Conservation (phyloP, 1,139 yeast genomes). For the Saccharomyces pastorianus region DNA sequence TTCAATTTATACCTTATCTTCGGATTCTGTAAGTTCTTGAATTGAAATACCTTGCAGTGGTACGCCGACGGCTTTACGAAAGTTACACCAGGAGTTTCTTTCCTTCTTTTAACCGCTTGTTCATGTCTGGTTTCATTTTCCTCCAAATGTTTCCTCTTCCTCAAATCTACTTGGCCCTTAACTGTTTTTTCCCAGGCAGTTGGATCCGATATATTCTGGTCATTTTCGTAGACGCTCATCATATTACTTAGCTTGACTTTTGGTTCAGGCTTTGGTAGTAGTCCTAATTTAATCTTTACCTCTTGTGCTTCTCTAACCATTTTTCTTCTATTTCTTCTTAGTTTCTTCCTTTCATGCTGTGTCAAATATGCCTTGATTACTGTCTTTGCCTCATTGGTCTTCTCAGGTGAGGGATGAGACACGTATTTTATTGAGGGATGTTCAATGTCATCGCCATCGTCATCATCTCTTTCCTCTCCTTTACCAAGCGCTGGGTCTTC, state of each 20-base stretch:
- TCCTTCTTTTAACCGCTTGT: slow-evolving; percentile 16
- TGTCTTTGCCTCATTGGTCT: slow-evolving; percentile 47
- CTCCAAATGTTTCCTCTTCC: slow-evolving; percentile 53
- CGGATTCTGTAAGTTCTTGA: slow-evolving; percentile 50
- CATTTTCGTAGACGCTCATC: slow-evolving; percentile 69
- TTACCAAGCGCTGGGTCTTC: slow-evolving; percentile 10
- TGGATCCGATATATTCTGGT: slow-evolving; percentile 85
- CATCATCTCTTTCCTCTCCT: slow-evolving; percentile 18
- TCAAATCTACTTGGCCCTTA: slow-evolving; percentile 54
- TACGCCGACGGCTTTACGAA: slow-evolving; percentile 2
- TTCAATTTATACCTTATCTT: slow-evolving; percentile 68
- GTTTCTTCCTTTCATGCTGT: slow-evolving; percentile 65
- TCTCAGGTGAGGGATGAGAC: slow-evolving; percentile 72
- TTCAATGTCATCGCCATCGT: slow-evolving; percentile 14
- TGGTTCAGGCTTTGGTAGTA: slow-evolving; percentile 84
- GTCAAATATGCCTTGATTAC: slow-evolving; percentile 53
- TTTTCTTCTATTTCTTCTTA: slow-evolving; percentile 64
- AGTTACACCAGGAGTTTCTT: not conserved
- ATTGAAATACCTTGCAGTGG: slow-evolving; percentile 54
- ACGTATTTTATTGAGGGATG: slow-evolving; percentile 39
- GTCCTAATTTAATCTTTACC: slow-evolving; percentile 69
- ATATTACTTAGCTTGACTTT: slow-evolving; percentile 76
- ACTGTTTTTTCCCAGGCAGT: slow-evolving; percentile 76
- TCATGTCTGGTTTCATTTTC: slow-evolving; percentile 49
- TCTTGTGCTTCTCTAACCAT: slow-evolving; percentile 60